Conservation (phyloP, 225 moss, liverwort and hornwort species). For the Marchantia polymorpha region DNA sequence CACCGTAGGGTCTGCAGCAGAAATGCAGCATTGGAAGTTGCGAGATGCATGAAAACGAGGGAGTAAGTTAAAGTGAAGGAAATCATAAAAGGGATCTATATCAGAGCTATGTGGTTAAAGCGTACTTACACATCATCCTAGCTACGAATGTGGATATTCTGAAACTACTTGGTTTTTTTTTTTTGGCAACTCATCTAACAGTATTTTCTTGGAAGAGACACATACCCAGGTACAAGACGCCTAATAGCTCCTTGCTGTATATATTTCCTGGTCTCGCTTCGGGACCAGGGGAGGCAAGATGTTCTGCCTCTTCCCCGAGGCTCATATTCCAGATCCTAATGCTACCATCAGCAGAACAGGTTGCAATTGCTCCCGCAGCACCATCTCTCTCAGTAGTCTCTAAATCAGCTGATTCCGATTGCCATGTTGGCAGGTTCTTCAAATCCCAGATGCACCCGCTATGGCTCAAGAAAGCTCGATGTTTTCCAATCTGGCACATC, state of each 20-base stretch:
- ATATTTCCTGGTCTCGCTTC: constrained; percentile 50
- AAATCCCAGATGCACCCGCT: constrained; percentile 81
- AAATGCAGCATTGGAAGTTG: not conserved
- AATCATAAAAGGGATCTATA: not conserved
- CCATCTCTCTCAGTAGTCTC: constrained; percentile 48
- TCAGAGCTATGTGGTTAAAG: not conserved
- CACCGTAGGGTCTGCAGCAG: constrained; percentile 39
- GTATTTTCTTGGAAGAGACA: not conserved
- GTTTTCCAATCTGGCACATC: constrained; percentile 49
- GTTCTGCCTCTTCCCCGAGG: constrained; percentile 41
- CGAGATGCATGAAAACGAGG: not conserved
- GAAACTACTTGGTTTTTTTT: not conserved
- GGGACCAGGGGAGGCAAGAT: constrained; percentile 18
- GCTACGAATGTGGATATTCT: not conserved
- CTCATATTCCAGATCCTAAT: constrained; percentile 69
- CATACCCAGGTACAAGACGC: constrained; percentile 64
- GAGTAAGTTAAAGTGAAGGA: not conserved
- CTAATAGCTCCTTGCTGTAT: constrained; percentile 63
- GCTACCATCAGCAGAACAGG: constrained; percentile 73
- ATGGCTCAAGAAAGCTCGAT: constrained; percentile 62
- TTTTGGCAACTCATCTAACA: not conserved
- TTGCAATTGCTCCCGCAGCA: constrained; percentile 55
- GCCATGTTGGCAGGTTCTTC: constrained; percentile 51
- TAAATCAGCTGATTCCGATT: constrained; percentile 35
- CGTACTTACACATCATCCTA: not conserved